A percentile compares a stretch with the other conserved stretches of the same genome.
These are phyloP conservation scores for Suillus luteus DNA, from an alignment of 768 basidiomycete genomes.

Conservation along the genomic window DNA sequence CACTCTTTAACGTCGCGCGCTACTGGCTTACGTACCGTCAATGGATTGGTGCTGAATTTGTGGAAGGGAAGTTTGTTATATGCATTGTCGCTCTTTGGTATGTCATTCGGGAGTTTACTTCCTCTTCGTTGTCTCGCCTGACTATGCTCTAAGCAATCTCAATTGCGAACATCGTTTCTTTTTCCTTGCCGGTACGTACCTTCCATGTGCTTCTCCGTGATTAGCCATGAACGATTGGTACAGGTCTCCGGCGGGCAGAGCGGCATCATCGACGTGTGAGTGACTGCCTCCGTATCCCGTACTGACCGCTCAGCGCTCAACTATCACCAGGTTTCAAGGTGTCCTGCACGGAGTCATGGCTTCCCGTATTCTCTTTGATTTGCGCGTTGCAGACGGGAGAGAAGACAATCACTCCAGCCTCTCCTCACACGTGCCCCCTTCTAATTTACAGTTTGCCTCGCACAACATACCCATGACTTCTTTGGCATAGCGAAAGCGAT, in stretches of 20 bases:
- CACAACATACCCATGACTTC: slow-evolving; percentile 1
- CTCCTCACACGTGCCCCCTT: not conserved
- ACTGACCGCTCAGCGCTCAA: not conserved
- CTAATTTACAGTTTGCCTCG: slow-evolving; percentile 12
- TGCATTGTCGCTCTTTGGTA: slow-evolving; percentile 15
- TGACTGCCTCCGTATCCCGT: not conserved
- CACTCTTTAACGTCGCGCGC: not conserved
- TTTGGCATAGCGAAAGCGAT: not conserved
- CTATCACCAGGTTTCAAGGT: slow-evolving; percentile 13
- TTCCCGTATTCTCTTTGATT: slow-evolving; percentile 17
- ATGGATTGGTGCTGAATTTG: slow-evolving; percentile 4
- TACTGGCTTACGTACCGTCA: not conserved
- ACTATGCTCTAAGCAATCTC: slow-evolving; percentile 9
- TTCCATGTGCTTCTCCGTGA: not conserved
- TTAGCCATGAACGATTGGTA: not conserved
- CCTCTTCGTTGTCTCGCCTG: not conserved
- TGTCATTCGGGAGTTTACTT: not conserved
- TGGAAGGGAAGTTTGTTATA: slow-evolving; percentile 16
- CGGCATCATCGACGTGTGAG: slow-evolving; percentile 16
- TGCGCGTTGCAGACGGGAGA: slow-evolving; percentile 7
- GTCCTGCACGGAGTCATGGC: slow-evolving; percentile 18
- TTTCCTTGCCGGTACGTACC: slow-evolving; percentile 15
- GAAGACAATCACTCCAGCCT: not conserved
- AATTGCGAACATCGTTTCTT: slow-evolving; percentile 13
- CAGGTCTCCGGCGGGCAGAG: slow-evolving; percentile 14